phyloP scores from a whole-genome alignment of 163 green algal species.

The Chlorella variabilis region DNA sequence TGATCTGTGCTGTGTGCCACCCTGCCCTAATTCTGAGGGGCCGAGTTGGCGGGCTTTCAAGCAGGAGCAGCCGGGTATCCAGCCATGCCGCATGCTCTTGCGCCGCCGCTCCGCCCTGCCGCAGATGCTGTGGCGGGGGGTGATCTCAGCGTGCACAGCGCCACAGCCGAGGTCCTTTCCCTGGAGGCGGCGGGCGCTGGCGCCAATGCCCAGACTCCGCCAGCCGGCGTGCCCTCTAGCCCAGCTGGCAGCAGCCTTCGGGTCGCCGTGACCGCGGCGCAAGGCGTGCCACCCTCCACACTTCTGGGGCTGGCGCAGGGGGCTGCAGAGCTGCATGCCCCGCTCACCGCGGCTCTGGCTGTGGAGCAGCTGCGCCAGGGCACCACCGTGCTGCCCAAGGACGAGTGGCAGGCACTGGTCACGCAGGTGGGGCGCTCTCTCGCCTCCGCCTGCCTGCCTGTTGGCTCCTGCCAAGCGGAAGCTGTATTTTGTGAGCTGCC shows the following conservation, averaged over 20 bases:
- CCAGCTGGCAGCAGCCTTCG: neutral
- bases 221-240: neutral
- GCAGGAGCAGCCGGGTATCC: too few relatives aligned
- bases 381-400: conserved; percentile 32
- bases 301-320: conserved; percentile 23
- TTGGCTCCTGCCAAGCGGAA: neutral
- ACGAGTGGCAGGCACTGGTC: conserved; percentile 33
- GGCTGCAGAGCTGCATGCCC: neutral
- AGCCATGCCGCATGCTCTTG: too few relatives aligned
- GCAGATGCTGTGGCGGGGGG: neutral
- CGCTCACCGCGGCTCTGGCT: conserved; percentile 26
- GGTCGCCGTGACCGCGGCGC: neutral
- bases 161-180: neutral
- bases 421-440: neutral
- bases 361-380: conserved; percentile 14
- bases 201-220: neutral
- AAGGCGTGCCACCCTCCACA: neutral
- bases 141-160: neutral
- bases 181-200: neutral
- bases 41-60: too few relatives aligned
- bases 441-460: neutral
- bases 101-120: too few relatives aligned
- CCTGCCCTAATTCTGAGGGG: too few relatives aligned
- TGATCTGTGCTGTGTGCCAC: too few relatives aligned
- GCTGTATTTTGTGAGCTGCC: too few relatives aligned